phyloP scores from a whole-genome alignment of 2,329 filamentous ascomycete genomes.

The Ophioceras dolichostomum region DNA sequence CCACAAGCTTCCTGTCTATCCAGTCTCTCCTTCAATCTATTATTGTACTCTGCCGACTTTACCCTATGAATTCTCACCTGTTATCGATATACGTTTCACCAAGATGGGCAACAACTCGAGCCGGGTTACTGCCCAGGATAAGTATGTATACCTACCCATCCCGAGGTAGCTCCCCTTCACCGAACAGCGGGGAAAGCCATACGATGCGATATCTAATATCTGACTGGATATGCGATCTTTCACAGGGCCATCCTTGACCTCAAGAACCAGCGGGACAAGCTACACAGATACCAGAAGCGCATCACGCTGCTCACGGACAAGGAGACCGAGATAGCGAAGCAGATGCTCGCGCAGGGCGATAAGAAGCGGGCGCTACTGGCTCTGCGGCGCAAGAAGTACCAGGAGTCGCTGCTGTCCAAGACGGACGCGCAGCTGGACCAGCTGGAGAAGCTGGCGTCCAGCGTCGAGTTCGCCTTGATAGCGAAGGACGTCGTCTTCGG shows the following conservation, averaged over 20 bases:
- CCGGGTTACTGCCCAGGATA: slow-evolving; percentile 64
- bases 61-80: neutral
- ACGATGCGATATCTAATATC: neutral
- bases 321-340: slow-evolving; percentile 74
- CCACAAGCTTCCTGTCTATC: no score
- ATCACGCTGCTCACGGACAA: slow-evolving; percentile 76
- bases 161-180: no score
- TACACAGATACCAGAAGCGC: slow-evolving; percentile 89
- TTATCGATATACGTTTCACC: neutral
- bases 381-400: slow-evolving; percentile 90
- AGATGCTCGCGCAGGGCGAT: slow-evolving; percentile 71
- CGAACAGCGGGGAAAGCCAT: neutral
- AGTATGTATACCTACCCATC: slow-evolving; percentile 40
- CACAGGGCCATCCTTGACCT: slow-evolving; percentile 88
- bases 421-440: slow-evolving; percentile 92
- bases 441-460: slow-evolving; percentile 75
- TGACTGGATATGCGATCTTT: slow-evolving; percentile 2
- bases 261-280: slow-evolving; percentile 93
- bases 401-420: slow-evolving; percentile 76
- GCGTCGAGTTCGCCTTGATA: slow-evolving; percentile 90
- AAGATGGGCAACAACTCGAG: slow-evolving; percentile 43
- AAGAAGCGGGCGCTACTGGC: slow-evolving; percentile 75
- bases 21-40: no score
- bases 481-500: slow-evolving; percentile 95
- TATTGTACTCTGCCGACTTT: no score